Evolutionary conservation across 2,329 filamentous ascomycete genomes (phyloP).

Genomic region (Fusarium scirpi): DNA sequence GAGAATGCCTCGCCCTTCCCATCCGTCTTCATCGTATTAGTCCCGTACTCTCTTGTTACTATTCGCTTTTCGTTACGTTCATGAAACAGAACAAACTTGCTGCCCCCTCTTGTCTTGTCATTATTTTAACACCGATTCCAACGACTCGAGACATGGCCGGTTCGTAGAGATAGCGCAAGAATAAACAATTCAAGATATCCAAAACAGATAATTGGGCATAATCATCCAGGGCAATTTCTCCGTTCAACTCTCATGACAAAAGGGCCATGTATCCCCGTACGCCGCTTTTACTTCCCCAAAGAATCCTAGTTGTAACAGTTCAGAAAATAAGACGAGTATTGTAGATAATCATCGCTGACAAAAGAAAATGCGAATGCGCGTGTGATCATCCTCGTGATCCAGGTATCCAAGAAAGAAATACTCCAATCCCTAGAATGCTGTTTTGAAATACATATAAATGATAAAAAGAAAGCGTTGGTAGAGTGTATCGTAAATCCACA

Average conservation of each 20-base stretch:
- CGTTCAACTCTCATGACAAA: constrained; percentile 23
- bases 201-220: constrained; percentile 11
- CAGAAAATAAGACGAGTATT: constrained; percentile 20
- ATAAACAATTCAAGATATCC: constrained; percentile 31
- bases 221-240: constrained; percentile 23
- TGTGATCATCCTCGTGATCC: constrained; percentile 38
- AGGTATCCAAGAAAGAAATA: constrained; percentile 42
- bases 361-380: constrained; percentile 41
- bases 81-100: constrained; percentile 34
- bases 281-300: constrained; percentile 30
- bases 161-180: constrained; percentile 31
- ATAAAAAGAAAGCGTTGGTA: constrained; percentile 24
- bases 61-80: constrained; percentile 42
- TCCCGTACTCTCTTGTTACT: constrained; percentile 27
- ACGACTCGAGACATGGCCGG: constrained; percentile 25
- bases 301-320: constrained; percentile 21
- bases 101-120: constrained; percentile 23
- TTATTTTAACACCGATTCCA: constrained; percentile 9
- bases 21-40: constrained; percentile 38
- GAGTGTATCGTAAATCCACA: constrained; percentile 26
- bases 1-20: constrained; percentile 19
- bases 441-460: constrained; percentile 20
- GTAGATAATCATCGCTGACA: constrained; percentile 42
- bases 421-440: constrained; percentile 31
- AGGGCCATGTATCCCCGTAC: constrained; percentile 12